phyloP scores from a whole-genome alignment of 768 basidiomycete species.

The Tubosaeta brunneosetosa region DNA sequence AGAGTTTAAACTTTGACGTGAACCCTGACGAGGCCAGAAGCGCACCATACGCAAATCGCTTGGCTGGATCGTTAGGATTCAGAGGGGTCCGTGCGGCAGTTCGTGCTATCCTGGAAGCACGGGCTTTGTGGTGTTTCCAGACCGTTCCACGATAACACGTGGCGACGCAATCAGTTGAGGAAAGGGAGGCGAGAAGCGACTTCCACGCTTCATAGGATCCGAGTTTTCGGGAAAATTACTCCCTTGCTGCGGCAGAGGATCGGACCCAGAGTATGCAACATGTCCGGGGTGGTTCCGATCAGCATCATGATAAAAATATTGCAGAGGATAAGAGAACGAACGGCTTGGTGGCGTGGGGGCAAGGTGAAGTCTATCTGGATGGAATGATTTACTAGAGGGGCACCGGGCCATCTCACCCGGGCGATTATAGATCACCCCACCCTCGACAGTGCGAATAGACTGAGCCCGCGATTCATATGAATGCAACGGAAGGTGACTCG shows the following conservation, averaged over 20 bases:
- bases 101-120: constrained; percentile 2
- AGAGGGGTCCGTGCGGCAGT: background rate
- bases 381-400: background rate
- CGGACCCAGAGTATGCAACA: background rate
- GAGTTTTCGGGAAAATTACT: background rate
- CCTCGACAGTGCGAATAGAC: background rate
- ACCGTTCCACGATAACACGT: background rate
- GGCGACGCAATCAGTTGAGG: background rate
- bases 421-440: background rate
- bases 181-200: background rate
- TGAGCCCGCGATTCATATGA: constrained; percentile 4
- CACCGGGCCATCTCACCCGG: background rate
- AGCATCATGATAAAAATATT: background rate
- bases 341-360: background rate
- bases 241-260: background rate
- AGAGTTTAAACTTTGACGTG: background rate
- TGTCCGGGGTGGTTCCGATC: background rate
- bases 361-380: constrained; percentile 1
- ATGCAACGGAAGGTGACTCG: background rate
- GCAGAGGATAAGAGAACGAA: background rate
- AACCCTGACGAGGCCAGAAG: constrained; percentile 2
- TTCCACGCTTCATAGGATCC: constrained; percentile 1
- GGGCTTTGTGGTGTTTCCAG: background rate
- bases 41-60: constrained; percentile 6
- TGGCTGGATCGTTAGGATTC: constrained; percentile 9